Conservation (phyloP, 225 moss, liverwort and hornwort genomes). For the Ulota crispa region DNA sequence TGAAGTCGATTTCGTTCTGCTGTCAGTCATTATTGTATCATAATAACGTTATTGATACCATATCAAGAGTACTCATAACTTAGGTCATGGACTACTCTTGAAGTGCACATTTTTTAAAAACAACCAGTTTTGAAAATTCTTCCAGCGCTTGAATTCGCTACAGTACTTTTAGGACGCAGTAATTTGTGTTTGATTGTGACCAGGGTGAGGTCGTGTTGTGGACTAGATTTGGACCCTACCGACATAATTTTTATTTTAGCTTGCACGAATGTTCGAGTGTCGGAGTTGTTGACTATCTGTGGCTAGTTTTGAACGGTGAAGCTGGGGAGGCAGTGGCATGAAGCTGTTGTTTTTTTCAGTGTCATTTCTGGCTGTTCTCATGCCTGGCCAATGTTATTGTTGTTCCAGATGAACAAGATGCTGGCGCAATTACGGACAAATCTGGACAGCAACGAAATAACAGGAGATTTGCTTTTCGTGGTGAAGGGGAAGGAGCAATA, state of each 20-base stretch:
- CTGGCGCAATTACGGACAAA: slow-evolving; percentile 45
- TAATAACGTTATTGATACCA: not conserved
- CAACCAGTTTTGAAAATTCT: not conserved
- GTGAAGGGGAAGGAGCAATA: slow-evolving; percentile 48
- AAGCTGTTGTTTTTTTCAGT: not conserved
- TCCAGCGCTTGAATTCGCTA: not conserved
- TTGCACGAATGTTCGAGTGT: not conserved
- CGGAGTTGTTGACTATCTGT: not conserved
- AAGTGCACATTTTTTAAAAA: not conserved
- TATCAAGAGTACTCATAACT: not conserved
- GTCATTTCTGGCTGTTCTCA: not conserved
- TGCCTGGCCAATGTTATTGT: not conserved
- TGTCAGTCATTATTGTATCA: not conserved
- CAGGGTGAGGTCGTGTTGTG: not conserved
- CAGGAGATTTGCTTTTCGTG: slow-evolving; percentile 38
- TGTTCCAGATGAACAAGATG: slow-evolving; percentile 53
- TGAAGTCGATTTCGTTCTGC: not conserved
- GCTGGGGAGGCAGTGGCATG: not conserved
- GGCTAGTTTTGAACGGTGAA: not conserved
- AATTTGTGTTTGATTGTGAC: not conserved
- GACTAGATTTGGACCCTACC: not conserved
- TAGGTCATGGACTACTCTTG: not conserved
- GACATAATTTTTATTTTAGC: not conserved
- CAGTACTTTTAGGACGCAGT: not conserved
- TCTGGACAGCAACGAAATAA: slow-evolving; percentile 29